A percentile compares a stretch with the other conserved stretches of the same genome.
These are phyloP conservation scores for Fraxinus baroniana DNA, from an alignment of 305 asterid genomes.

Conservation along the genomic window DNA sequence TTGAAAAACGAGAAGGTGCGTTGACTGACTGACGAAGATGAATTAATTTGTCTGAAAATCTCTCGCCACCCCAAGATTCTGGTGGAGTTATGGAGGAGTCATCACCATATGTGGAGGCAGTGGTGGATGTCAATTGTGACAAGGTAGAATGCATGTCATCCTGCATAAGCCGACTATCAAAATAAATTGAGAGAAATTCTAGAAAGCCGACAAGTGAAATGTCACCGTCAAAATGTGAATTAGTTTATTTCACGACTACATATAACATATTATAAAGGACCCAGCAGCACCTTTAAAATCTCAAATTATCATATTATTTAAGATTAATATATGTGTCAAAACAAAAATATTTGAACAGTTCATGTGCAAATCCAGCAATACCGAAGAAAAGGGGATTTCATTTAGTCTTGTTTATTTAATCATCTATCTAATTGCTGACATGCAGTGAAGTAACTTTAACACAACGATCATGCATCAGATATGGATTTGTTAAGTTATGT, in stretches of 20 bases:
- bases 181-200: slow-evolving; percentile 10
- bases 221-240: slow-evolving; percentile 13
- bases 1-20: slow-evolving; percentile 68
- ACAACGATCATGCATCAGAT: not conserved
- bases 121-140: slow-evolving; percentile 56
- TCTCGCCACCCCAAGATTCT: slow-evolving; percentile 96
- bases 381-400: not conserved
- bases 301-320: not conserved
- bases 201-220: slow-evolving; percentile 13
- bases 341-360: not conserved
- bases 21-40: slow-evolving; percentile 61
- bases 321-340: not conserved
- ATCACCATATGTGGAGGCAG: slow-evolving; percentile 47
- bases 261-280: not conserved
- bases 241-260: slow-evolving; percentile 3
- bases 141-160: slow-evolving; percentile 55
- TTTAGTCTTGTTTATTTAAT: not conserved
- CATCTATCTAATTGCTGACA: not conserved
- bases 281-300: not conserved
- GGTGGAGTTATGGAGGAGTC: slow-evolving; percentile 85
- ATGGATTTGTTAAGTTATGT: not conserved
- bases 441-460: not conserved
- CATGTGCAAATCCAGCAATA: not conserved
- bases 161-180: slow-evolving; percentile 47
- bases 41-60: slow-evolving; percentile 60